A percentile compares a stretch with the other conserved stretches of the same genome.
These are phyloP conservation scores for Graphiopsis chlorocephala DNA, from an alignment of 2,329 filamentous ascomycete genomes.

Conservation along the genomic window DNA sequence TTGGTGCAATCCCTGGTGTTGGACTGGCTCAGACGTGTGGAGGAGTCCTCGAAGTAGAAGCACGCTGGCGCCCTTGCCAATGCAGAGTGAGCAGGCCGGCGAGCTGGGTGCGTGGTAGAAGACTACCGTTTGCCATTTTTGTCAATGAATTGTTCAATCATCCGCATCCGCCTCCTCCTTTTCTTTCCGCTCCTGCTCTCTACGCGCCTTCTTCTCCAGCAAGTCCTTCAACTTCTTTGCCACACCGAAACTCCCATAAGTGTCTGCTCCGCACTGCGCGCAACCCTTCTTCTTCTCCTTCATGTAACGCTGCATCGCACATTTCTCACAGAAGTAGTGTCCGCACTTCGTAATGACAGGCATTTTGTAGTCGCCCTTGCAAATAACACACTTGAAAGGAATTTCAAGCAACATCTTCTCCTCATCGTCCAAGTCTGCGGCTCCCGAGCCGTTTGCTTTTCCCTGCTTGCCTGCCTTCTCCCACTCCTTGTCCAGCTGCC, in stretches of 20 bases:
- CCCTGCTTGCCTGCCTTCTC: slow-evolving; percentile 73
- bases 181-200: slow-evolving; percentile 13
- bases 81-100: background rate
- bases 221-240: slow-evolving; percentile 81
- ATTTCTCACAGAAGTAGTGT: slow-evolving; percentile 93
- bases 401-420: slow-evolving; percentile 76
- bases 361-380: slow-evolving; percentile 71
- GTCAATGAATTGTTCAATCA: background rate
- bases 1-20: slow-evolving; percentile 15
- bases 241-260: slow-evolving; percentile 83
- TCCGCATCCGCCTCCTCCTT: slow-evolving; percentile 10
- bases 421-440: slow-evolving; percentile 58
- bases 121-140: background rate
- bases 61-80: background rate
- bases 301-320: slow-evolving; percentile 80
- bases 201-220: slow-evolving; percentile 63
- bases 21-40: slow-evolving; percentile 17
- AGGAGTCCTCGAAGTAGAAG: slow-evolving; percentile 6
- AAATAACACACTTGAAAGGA: slow-evolving; percentile 86
- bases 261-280: slow-evolving; percentile 79
- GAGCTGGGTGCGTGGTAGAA: background rate
- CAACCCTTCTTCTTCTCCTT: slow-evolving; percentile 77
- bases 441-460: slow-evolving; percentile 57
- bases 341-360: slow-evolving; percentile 87
- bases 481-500: slow-evolving; percentile 95